Evolutionary conservation across 768 basidiomycete species (phyloP).

Genomic region (Termitomyces sp.): DNA sequence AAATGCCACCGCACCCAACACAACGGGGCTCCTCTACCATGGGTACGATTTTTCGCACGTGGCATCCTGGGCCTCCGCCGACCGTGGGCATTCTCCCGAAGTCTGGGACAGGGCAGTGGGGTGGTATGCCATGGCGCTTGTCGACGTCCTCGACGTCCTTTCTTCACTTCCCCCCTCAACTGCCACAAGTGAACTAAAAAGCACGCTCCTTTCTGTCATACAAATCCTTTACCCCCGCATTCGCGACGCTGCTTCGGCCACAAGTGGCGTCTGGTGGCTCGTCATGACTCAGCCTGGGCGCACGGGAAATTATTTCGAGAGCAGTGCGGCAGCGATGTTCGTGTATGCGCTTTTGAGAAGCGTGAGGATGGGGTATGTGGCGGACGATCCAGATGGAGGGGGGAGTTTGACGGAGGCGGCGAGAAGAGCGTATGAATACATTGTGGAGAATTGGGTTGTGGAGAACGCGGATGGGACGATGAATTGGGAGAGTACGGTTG

Average conservation of each 20-base stretch:
- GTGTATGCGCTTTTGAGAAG: slow-evolving; percentile 39
- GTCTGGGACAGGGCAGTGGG: slow-evolving; percentile 44
- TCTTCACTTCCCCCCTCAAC: slow-evolving; percentile 25
- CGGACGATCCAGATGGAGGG: slow-evolving; percentile 25
- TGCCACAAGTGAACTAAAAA: slow-evolving; percentile 2
- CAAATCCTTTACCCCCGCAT: slow-evolving; percentile 29
- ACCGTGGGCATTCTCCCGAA: slow-evolving; percentile 41
- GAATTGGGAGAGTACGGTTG: slow-evolving; percentile 38
- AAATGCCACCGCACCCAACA: slow-evolving; percentile 28
- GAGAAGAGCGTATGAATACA: slow-evolving; percentile 37
- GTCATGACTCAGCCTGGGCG: slow-evolving; percentile 42
- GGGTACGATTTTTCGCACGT: slow-evolving; percentile 42
- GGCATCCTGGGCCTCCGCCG: slow-evolving; percentile 36
- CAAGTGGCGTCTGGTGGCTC: slow-evolving; percentile 41
- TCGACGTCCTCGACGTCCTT: slow-evolving; percentile 35
- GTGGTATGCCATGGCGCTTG: slow-evolving; percentile 44
- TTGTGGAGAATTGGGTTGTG: slow-evolving; percentile 32
- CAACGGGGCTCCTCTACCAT: slow-evolving; percentile 40
- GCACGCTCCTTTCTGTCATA: slow-evolving; percentile 24
- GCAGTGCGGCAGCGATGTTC: slow-evolving; percentile 40
- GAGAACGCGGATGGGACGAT: slow-evolving; percentile 37
- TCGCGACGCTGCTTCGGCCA: slow-evolving; percentile 30
- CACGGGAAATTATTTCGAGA: slow-evolving; percentile 42
- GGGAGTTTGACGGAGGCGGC: slow-evolving; percentile 27
- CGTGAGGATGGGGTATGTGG: slow-evolving; percentile 33